Conservation (phyloP, 1,284 basidiomycete species). For the Rhodotorula sp. region DNA sequence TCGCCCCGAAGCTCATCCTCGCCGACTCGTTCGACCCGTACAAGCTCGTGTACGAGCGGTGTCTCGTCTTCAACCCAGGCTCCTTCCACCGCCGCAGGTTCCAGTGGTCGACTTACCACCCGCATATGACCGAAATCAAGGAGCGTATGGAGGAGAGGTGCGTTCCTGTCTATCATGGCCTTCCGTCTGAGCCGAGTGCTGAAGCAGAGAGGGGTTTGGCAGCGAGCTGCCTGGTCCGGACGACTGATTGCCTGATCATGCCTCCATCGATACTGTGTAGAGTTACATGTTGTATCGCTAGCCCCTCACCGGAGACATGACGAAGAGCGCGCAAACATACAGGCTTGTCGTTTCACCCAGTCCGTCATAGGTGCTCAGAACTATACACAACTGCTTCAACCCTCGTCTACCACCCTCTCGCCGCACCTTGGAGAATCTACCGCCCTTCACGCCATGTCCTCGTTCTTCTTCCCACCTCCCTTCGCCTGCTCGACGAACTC, state of each 20-base stretch:
- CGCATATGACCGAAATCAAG: slow-evolving; percentile 45
- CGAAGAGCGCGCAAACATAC: background rate
- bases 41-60: slow-evolving; percentile 95
- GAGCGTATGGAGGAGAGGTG: slow-evolving; percentile 47
- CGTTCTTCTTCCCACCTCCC: background rate
- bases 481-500: slow-evolving; percentile 10
- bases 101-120: slow-evolving; percentile 51
- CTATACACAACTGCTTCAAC: no score
- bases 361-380: no score
- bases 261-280: background rate
- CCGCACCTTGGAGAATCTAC: no score
- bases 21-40: slow-evolving; percentile 97
- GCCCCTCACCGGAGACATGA: no score
- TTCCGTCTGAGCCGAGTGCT: background rate
- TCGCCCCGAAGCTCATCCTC: slow-evolving; percentile 69
- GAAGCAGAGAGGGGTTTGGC: background rate
- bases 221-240: slow-evolving; percentile 16
- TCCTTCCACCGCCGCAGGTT: slow-evolving; percentile 48
- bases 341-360: no score
- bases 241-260: background rate
- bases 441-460: background rate
- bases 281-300: background rate
- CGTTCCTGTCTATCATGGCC: background rate
- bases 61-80: slow-evolving; percentile 98
- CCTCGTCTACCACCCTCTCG: no score